phyloP scores from a whole-genome alignment of 2,329 filamentous ascomycete genomes.

The Metarhizium robertsii region DNA sequence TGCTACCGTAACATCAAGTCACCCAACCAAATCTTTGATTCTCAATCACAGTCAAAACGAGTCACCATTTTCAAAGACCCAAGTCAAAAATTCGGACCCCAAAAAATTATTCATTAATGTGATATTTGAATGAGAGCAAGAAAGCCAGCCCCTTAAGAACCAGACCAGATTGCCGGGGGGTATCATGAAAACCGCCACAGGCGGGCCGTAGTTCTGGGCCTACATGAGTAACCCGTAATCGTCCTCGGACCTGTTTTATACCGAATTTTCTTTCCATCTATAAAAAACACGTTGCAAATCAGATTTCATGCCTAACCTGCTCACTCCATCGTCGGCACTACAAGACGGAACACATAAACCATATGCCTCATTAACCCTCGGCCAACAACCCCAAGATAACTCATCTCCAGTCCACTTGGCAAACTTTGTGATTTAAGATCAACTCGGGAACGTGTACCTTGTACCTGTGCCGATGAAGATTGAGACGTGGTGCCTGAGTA shows the following conservation, averaged over 20 bases:
- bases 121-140: conserved; percentile 21
- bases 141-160: conserved; percentile 16
- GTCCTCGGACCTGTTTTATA: neutral
- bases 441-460: conserved; percentile 11
- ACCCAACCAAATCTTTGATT: too few relatives aligned
- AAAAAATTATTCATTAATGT: conserved; percentile 18
- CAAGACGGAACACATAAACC: conserved; percentile 23
- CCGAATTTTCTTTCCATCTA: neutral
- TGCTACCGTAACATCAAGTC: too few relatives aligned
- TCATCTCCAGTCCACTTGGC: conserved; percentile 20
- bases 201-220: neutral
- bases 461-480: conserved; percentile 12
- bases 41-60: neutral
- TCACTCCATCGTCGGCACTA: conserved; percentile 23
- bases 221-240: neutral
- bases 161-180: conserved; percentile 14
- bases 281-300: conserved; percentile 6
- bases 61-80: neutral
- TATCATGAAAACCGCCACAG: conserved; percentile 13
- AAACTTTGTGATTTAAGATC: conserved; percentile 18
- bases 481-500: conserved; percentile 14
- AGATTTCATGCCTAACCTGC: conserved; percentile 13
- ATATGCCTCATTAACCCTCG: conserved; percentile 23
- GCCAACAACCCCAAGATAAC: conserved; percentile 17
- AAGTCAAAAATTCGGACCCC: neutral